Evolutionary conservation across 2,329 filamentous ascomycete species (phyloP).

Genomic region (Paecilomyces sp.): DNA sequence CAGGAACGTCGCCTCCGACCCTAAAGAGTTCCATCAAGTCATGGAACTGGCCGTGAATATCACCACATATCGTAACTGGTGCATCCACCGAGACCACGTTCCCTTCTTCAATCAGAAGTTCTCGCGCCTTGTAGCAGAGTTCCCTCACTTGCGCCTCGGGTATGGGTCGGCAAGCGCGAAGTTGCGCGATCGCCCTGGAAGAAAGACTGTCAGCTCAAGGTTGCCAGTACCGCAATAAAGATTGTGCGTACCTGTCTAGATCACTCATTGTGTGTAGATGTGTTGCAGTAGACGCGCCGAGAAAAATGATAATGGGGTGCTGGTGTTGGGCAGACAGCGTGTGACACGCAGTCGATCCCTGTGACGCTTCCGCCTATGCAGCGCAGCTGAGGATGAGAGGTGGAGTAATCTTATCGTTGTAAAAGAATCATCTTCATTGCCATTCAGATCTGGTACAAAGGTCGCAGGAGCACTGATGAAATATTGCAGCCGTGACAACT

Average conservation of each 20-base stretch:
- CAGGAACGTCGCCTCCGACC: conserved; percentile 86
- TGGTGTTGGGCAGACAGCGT: conserved; percentile 7
- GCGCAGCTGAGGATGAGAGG: not conserved
- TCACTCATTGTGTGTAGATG: conserved; percentile 66
- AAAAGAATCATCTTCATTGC: conserved; percentile 1
- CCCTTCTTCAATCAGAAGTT: conserved; percentile 93
- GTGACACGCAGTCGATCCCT: not conserved
- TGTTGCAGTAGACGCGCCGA: conserved; percentile 9
- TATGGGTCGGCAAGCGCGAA: conserved; percentile 92
- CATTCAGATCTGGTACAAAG: not conserved
- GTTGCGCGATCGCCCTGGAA: conserved; percentile 79
- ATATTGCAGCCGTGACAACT: not conserved
- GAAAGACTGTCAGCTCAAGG: conserved; percentile 10
- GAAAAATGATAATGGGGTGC: conserved; percentile 7
- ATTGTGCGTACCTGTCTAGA: conserved; percentile 67
- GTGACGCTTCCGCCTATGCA: not conserved
- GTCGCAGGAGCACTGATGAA: not conserved
- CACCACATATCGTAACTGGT: conserved; percentile 93
- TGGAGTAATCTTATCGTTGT: not conserved
- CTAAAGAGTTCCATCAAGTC: conserved; percentile 95
- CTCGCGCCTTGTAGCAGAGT: conserved; percentile 92
- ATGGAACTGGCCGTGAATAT: conserved; percentile 95
- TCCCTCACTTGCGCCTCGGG: conserved; percentile 93
- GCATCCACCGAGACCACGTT: conserved; percentile 95
- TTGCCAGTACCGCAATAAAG: conserved; percentile 2